Base-by-base conservation (phyloP, 768 basidiomycete species). In the Lactifluus volemus region DNA sequence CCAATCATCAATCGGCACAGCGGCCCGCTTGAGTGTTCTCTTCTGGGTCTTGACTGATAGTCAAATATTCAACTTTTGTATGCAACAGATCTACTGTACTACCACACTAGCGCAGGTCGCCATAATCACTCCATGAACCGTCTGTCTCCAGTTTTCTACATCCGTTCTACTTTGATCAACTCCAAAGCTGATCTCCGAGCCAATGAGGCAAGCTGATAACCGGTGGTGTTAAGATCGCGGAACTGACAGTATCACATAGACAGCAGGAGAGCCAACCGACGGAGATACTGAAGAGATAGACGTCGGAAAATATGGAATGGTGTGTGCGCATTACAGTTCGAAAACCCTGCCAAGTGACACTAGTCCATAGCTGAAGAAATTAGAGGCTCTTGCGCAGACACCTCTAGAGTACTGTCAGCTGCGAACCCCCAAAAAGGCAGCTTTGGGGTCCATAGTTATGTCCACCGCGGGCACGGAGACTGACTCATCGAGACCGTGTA, bases 111-210 rank as follows among this genome's bases (percentile, higher is more conserved):
- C 55, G 39, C 45, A 56, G 45, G 12, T 21, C 39, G 36, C 12
- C 12, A 32, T 50, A 30, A 34, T 39, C 6, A 42, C 39, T 50
- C 14, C 25, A 63, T 63, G 61, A 58, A 63, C 52, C 61, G 56
- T 36, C 48, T 63, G 21, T 4, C 61, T 39, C 39, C 61, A 29
- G 34, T 63, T 8, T 57, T 63, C 25, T 63, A 53, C 52, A 58
- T 63, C 34, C 48, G 61, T 44, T 63, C 61, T 36, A 63, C 61
- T n/a, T 52, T 63, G 25, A 38, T 57, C n/a, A 53, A 47, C 39
- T 49, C 56, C 36, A 49, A 39, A 19, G 52, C 32, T 36, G 17
- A 58, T 39, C 45, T 12, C 9, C n/a, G 8, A n/a, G 21, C 10
- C 44, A 47, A 29, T 15, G 30, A 48, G 61, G 61, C 53, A 15